These are phyloP conservation scores for Suhomyces kunorum DNA, from an alignment of 1,139 yeast species.

Conservation along the genomic window DNA sequence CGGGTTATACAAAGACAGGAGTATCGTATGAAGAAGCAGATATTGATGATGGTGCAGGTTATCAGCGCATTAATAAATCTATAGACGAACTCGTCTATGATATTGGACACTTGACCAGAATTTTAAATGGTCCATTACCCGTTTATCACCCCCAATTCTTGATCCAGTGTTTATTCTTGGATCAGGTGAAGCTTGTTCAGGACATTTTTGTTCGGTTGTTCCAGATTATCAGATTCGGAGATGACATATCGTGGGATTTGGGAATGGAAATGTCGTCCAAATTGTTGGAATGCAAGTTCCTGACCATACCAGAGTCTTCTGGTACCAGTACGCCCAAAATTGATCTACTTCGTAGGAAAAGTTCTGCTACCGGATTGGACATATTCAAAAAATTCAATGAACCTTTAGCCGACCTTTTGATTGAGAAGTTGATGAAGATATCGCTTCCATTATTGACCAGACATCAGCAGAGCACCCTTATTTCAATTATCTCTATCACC, in stretches of 20 bases:
- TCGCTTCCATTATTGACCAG: constrained; percentile 82
- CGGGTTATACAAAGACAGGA: constrained; percentile 48
- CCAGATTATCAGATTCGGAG: constrained; percentile 46
- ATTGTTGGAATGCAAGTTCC: constrained; percentile 13
- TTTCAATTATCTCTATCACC: constrained; percentile 66
- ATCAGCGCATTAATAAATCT: constrained; percentile 12
- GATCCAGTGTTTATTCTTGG: constrained; percentile 72
- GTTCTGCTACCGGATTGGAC: constrained; percentile 18
- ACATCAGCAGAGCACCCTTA: constrained; percentile 85
- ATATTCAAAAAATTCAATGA: constrained; percentile 44
- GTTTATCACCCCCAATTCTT: constrained; percentile 89
- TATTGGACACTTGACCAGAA: constrained; percentile 60
- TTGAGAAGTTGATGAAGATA: constrained; percentile 60
- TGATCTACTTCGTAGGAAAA: constrained; percentile 5
- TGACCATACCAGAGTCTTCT: constrained; percentile 2
- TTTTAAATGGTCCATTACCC: constrained; percentile 87
- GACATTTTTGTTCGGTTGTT: constrained; percentile 58
- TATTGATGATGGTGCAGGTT: constrained; percentile 38
- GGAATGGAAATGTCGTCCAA: constrained; percentile 28
- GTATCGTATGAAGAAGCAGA: constrained; percentile 25
- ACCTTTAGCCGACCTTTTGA: constrained; percentile 50
- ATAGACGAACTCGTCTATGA: constrained; percentile 25
- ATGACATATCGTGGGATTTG: constrained; percentile 38
- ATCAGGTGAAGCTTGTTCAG: constrained; percentile 57
- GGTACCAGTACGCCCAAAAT: constrained; percentile 10